phyloP scores from a whole-genome alignment of 2,329 filamentous ascomycete species.

The Plectosphaerella cucumerina region DNA sequence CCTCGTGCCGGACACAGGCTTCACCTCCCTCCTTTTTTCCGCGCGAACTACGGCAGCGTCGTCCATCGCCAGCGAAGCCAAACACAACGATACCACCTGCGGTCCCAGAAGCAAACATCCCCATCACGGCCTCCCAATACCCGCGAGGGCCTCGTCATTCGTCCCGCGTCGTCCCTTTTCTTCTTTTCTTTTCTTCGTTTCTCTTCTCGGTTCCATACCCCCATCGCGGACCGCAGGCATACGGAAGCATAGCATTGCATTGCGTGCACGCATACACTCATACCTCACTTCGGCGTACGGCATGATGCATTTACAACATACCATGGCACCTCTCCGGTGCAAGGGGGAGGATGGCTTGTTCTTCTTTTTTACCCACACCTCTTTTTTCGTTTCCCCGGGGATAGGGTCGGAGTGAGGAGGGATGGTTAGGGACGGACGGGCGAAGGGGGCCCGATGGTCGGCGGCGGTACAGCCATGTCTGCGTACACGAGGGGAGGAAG shows the following conservation, averaged over 20 bases:
- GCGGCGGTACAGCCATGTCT: too few relatives aligned
- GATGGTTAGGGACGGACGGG: background rate
- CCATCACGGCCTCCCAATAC: background rate
- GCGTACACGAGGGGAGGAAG: background rate
- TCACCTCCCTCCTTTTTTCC: background rate
- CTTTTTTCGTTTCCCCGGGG: constrained; percentile 2
- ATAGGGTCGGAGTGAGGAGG: background rate
- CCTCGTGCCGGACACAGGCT: background rate
- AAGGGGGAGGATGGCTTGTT: background rate
- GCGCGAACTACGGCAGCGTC: background rate
- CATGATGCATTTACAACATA: constrained; percentile 15
- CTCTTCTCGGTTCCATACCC: constrained; percentile 6
- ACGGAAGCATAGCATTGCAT: constrained; percentile 15
- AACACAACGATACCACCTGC: constrained; percentile 1
- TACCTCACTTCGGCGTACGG: constrained; percentile 9
- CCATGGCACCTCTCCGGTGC: background rate
- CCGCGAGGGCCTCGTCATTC: background rate
- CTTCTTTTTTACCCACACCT: background rate
- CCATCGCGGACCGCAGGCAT: constrained; percentile 3
- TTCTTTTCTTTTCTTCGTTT: constrained; percentile 9
- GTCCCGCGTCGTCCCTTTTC: background rate
- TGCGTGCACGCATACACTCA: constrained; percentile 9
- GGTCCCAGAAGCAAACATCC: background rate
- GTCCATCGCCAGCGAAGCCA: background rate
- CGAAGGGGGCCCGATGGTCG: background rate